Evolutionary conservation across 2,329 filamentous ascomycete species (phyloP).

Genomic region (Pestalotiopsis sp.): DNA sequence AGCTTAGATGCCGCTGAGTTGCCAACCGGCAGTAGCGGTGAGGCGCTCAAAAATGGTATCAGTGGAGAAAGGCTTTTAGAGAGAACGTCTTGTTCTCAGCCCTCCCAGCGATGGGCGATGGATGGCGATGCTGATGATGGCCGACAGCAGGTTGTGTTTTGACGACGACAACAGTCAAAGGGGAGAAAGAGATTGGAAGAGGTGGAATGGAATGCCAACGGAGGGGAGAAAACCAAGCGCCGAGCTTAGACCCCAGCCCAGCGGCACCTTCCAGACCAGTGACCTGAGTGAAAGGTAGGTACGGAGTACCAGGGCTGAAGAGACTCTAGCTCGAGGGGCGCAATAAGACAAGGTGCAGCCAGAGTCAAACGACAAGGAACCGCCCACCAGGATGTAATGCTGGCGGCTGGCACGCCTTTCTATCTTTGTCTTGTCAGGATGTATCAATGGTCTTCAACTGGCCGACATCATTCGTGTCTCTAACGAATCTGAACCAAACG

Average conservation of each 20-base stretch:
- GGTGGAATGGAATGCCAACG: conserved; percentile 2
- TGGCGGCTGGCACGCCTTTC: neutral
- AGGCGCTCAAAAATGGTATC: neutral
- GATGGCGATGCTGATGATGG: conserved; percentile 1
- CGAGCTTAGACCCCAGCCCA: neutral
- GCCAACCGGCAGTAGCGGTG: neutral
- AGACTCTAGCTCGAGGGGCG: neutral
- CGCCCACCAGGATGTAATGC: neutral
- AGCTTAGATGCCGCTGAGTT: neutral
- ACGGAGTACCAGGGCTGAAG: neutral
- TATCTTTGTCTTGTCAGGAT: neutral
- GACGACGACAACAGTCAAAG: conserved; percentile 2
- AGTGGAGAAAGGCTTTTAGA: neutral
- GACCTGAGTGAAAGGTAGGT: neutral
- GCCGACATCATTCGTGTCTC: neutral
- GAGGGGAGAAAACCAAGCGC: conserved; percentile 7
- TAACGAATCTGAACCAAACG: neutral
- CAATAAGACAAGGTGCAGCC: neutral
- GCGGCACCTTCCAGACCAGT: neutral
- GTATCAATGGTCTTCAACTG: neutral
- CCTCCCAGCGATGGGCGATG: conserved; percentile 1
- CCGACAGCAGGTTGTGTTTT: neutral
- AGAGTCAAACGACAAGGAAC: neutral
- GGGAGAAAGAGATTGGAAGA: conserved; percentile 4
- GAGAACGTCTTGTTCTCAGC: neutral